Percentiles rank a stretch among this genome's conserved stretches.
Conservation (phyloP, 129 eudicot genomes). For the Erigeron canadensis region DNA sequence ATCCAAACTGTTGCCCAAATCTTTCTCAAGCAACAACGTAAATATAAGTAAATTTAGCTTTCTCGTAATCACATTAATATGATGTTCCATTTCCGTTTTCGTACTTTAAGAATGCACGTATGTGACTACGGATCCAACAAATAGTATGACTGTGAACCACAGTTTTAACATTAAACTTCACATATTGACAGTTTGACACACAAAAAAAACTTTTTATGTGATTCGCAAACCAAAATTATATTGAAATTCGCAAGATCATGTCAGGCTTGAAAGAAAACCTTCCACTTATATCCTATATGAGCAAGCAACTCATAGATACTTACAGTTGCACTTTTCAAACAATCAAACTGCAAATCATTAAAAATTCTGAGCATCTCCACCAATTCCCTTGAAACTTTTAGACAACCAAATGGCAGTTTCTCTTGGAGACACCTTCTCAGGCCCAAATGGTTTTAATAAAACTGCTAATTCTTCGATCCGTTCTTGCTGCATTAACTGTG, state of each 20-base stretch:
- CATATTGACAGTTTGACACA: not conserved
- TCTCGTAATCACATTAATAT: not conserved
- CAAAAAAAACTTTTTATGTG: not conserved
- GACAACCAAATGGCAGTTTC: slow-evolving; percentile 97
- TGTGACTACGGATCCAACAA: not conserved
- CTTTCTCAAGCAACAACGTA: not conserved
- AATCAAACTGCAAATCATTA: slow-evolving; percentile 1
- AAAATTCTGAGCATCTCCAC: slow-evolving; percentile 23
- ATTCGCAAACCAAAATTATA: slow-evolving; percentile 6
- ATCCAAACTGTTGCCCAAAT: not conserved
- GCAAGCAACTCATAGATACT: slow-evolving; percentile 33
- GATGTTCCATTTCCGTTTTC: not conserved
- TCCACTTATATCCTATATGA: slow-evolving; percentile 26
- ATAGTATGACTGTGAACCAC: not conserved
- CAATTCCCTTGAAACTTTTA: slow-evolving; percentile 78
- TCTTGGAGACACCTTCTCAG: slow-evolving; percentile 85
- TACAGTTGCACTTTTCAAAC: slow-evolving; percentile 3
- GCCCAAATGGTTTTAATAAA: slow-evolving; percentile 85
- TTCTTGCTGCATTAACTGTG: slow-evolving; percentile 79
- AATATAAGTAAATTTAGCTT: too few relatives aligned
- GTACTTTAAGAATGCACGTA: not conserved
- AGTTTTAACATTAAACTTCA: not conserved
- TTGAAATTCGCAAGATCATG: not conserved
- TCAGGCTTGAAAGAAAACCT: slow-evolving; percentile 24
- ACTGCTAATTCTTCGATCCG: slow-evolving; percentile 77